These are phyloP conservation scores for Penicillium italicum DNA, from an alignment of 2,329 filamentous ascomycete genomes.

Conservation along the genomic window DNA sequence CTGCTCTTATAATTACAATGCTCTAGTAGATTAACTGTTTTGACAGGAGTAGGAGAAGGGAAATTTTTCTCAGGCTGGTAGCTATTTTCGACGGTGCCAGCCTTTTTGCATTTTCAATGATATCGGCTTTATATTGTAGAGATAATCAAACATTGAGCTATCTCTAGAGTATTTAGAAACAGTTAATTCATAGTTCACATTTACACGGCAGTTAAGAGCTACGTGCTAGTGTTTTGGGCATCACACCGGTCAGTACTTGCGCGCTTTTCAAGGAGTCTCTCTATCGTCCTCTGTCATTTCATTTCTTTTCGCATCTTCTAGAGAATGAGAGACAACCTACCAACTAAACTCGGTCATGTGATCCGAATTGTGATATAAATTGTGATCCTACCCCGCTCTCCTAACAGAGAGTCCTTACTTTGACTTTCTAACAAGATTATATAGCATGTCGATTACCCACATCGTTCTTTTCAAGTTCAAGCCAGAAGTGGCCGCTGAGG, in stretches of 20 bases:
- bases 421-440: not conserved
- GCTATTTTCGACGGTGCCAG: too few relatives aligned
- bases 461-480: conserved; percentile 68
- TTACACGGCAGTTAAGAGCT: not conserved
- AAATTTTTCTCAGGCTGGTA: too few relatives aligned
- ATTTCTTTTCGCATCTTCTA: not conserved
- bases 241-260: not conserved
- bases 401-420: not conserved
- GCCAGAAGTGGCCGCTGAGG: conserved; percentile 45
- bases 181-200: not conserved
- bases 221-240: not conserved
- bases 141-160: too few relatives aligned
- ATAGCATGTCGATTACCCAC: conserved; percentile 62
- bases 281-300: not conserved
- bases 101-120: too few relatives aligned
- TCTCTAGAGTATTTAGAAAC: not conserved
- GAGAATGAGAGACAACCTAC: not conserved
- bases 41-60: too few relatives aligned
- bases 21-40: too few relatives aligned
- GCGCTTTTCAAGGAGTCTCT: not conserved
- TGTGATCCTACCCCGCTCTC: not conserved
- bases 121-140: not conserved
- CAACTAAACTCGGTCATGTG: not conserved
- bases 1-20: too few relatives aligned
- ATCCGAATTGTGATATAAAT: not conserved